phyloP scores from a whole-genome alignment of 306 rosid species.

The Pachyrhizus erosus region DNA sequence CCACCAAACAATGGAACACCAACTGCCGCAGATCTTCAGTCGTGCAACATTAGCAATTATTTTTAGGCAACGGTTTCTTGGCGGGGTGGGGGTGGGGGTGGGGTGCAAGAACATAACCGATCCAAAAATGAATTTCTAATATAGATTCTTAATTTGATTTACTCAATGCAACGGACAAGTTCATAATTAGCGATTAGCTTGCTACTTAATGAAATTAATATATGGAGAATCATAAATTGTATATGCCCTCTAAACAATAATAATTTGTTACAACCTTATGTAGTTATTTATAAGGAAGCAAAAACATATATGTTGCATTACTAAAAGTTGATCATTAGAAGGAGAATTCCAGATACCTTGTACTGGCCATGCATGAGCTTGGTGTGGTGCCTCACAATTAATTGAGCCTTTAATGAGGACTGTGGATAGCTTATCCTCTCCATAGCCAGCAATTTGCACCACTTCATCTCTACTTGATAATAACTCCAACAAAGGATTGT shows the following conservation, averaged over 20 bases:
- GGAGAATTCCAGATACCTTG: conserved; percentile 54
- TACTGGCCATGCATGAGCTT: conserved; percentile 74
- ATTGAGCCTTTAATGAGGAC: conserved; percentile 88
- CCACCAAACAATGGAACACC: conserved; percentile 46
- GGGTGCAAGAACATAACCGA: not conserved
- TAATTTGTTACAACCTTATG: not conserved
- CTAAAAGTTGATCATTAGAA: too few relatives aligned
- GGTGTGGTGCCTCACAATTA: conserved; percentile 57
- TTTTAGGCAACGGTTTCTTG: not conserved
- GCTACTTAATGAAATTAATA: not conserved
- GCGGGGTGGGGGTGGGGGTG: too few relatives aligned
- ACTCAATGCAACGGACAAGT: not conserved
- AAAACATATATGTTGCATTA: too few relatives aligned
- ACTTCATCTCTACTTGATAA: conserved; percentile 67
- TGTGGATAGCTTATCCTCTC: conserved; percentile 90
- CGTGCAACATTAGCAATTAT: not conserved
- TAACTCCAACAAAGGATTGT: conserved; percentile 45
- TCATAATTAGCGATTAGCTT: not conserved
- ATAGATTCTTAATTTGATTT: not conserved
- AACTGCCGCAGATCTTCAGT: conserved; percentile 33
- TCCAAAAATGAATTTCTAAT: not conserved
- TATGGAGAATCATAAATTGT: not conserved
- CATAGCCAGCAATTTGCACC: conserved; percentile 82
- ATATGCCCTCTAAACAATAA: not conserved
- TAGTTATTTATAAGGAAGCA: too few relatives aligned